These are phyloP conservation scores for Hemisphaericaspora lyxosophila DNA, from an alignment of 1,139 yeast genomes.

Conservation along the genomic window DNA sequence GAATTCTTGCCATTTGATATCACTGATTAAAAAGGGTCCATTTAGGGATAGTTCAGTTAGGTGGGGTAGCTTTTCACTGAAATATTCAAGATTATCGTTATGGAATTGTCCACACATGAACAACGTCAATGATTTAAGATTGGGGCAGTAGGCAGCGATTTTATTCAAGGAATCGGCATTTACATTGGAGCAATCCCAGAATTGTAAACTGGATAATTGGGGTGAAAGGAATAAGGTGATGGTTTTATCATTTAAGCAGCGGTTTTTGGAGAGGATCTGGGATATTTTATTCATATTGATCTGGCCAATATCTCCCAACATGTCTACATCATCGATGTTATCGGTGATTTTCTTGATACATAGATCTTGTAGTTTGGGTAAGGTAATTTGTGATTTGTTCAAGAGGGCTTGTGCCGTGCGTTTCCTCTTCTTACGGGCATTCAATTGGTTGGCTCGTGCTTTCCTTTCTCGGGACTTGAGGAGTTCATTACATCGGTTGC, in stretches of 20 bases:
- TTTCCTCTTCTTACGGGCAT: conserved; percentile 72
- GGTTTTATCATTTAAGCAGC: conserved; percentile 74
- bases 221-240: conserved; percentile 70
- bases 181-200: conserved; percentile 92
- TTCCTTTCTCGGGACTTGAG: conserved; percentile 44
- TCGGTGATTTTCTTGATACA: conserved; percentile 71
- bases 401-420: conserved; percentile 80
- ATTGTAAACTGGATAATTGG: conserved; percentile 54
- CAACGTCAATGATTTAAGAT: conserved; percentile 61
- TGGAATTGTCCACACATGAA: conserved; percentile 93
- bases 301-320: conserved; percentile 75
- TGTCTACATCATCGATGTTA: conserved; percentile 75
- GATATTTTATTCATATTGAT: conserved; percentile 65
- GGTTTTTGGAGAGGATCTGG: conserved; percentile 73
- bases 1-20: conserved; percentile 70
- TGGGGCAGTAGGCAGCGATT: conserved; percentile 80
- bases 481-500: conserved; percentile 61
- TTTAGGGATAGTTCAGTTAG: conserved; percentile 60
- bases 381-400: conserved; percentile 60
- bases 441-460: conserved; percentile 51
- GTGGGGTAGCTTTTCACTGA: conserved; percentile 54
- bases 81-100: conserved; percentile 69
- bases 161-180: conserved; percentile 63
- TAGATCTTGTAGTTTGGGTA: conserved; percentile 77
- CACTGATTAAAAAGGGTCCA: conserved; percentile 86